Base-by-base conservation (phyloP, 2,329 filamentous ascomycete species). In the Annulohypoxylon truncatum region DNA sequence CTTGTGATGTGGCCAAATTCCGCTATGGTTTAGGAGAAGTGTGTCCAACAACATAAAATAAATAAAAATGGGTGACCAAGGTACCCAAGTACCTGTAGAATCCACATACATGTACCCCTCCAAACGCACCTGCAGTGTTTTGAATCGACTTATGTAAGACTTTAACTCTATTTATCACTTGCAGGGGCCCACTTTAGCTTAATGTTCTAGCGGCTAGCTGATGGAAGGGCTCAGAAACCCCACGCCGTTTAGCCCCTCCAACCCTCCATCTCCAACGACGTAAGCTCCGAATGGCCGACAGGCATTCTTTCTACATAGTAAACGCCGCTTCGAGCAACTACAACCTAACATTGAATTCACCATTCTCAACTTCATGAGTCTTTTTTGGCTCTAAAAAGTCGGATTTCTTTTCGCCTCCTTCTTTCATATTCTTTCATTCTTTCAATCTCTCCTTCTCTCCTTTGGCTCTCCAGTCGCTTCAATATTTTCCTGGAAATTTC, bases 201-300 rank as follows among this genome's bases (percentile, higher is more conserved):
- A 28, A 33, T 29, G 24, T 61, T 60, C 60, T 64, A 61, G 64
- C 38, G 47, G 46, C 46, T n/a, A 40, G 46, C 46, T n/a, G 28
- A 24, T 67, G 31, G 54, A 67, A 51, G 33, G 38, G 24, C 29
- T 54, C 33, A 58, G 29, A 53, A 40, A 56, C 35, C 51, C 29
- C 56, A 53, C 47, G 38, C 48, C 51, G 50, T 18, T 20, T 64
- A 38, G 20, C 53, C 60, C 46, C 61, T 60, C 50, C 51, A 31
- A n/a, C 26, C 38, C 24, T 22, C 28, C 24, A 42, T 44, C 38
- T 28, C 22, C 26, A 18, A 38, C 29, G 33, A 67, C 61, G 38
- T 61, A 71, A 72, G 68, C 69, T 71, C 72, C 72, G 72, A 61
- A 52, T 69, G 51, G 51, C 72, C 72, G 72, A 67, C 61, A 18